phyloP scores from a whole-genome alignment of 2,329 filamentous ascomycete genomes.

The Chaetothyriales sp. region DNA sequence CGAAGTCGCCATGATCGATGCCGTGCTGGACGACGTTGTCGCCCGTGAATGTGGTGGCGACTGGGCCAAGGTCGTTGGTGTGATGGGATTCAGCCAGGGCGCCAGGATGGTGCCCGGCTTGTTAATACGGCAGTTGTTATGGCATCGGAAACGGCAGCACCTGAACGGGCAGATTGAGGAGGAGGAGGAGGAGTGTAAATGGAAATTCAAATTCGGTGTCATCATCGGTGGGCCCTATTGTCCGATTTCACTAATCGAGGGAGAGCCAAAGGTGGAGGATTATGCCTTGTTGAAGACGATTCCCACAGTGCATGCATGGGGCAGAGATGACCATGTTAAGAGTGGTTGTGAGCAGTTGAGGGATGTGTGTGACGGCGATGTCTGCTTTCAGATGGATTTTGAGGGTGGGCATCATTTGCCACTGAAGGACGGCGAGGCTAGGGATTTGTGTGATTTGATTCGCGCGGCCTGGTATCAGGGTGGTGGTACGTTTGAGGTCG shows the following conservation, averaged over 20 bases:
- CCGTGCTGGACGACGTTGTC: slow-evolving; percentile 7
- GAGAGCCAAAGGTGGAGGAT: slow-evolving; percentile 1
- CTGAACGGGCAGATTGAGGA: not conserved
- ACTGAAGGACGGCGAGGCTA: slow-evolving; percentile 17
- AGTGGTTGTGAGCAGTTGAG: slow-evolving; percentile 12
- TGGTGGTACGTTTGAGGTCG: slow-evolving; percentile 11
- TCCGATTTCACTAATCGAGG: slow-evolving; percentile 12
- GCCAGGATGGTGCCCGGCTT: slow-evolving; percentile 19
- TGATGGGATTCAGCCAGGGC: slow-evolving; percentile 26
- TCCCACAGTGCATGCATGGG: slow-evolving; percentile 19
- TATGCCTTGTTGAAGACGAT: slow-evolving; percentile 11
- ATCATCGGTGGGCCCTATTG: slow-evolving; percentile 18
- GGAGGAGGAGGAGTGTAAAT: not conserved
- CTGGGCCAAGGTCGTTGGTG: slow-evolving; percentile 19
- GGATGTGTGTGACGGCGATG: slow-evolving; percentile 13
- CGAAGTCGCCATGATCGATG: slow-evolving; percentile 13
- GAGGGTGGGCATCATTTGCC: slow-evolving; percentile 19
- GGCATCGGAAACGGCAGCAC: slow-evolving; percentile 6
- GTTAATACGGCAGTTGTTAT: slow-evolving; percentile 18
- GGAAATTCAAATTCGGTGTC: slow-evolving; percentile 16
- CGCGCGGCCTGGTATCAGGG: slow-evolving; percentile 17
- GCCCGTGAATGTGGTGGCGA: slow-evolving; percentile 16
- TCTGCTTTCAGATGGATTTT: slow-evolving; percentile 17
- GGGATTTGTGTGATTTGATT: slow-evolving; percentile 19
- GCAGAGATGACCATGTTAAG: slow-evolving; percentile 16